Conservation (phyloP, 257 asterid species). For the Prunella vulgaris region DNA sequence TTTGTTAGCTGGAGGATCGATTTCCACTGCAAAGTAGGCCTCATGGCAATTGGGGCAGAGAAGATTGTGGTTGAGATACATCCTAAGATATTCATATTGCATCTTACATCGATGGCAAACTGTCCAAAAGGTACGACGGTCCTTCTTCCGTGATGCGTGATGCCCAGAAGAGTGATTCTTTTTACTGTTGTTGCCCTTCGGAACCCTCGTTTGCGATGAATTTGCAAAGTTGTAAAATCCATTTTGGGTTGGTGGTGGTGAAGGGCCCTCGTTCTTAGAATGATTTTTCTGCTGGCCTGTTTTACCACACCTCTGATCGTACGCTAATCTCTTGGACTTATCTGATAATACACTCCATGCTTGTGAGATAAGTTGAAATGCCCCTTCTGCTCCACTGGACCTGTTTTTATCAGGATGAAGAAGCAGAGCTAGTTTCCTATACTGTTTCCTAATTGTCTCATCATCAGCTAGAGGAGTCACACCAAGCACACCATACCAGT, state of each 20-base stretch:
- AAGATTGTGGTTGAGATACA: constrained; percentile 69
- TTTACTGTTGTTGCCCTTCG: constrained; percentile 39
- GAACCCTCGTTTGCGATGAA: constrained; percentile 27
- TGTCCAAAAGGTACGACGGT: constrained; percentile 61
- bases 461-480: constrained; percentile 65
- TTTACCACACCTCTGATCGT: constrained; percentile 39
- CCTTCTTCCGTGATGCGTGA: constrained; percentile 39
- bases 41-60: constrained; percentile 77
- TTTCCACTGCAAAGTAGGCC: constrained; percentile 69
- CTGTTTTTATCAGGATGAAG: constrained; percentile 82
- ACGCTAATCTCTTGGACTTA: constrained; percentile 43
- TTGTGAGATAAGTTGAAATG: constrained; percentile 63
- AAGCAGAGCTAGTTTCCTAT: constrained; percentile 57
- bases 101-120: constrained; percentile 70
- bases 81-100: constrained; percentile 75
- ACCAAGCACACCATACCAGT: constrained; percentile 75
- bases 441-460: constrained; percentile 56
- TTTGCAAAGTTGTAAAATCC: constrained; percentile 58
- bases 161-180: constrained; percentile 33
- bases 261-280: constrained; percentile 29
- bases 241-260: constrained; percentile 38
- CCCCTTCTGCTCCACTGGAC: constrained; percentile 68
- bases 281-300: constrained; percentile 20
- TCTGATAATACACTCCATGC: constrained; percentile 78
- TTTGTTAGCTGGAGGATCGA: constrained; percentile 47